Evolutionary conservation across 2,329 filamentous ascomycete species (phyloP).

Genomic region (Botrytis porri): DNA sequence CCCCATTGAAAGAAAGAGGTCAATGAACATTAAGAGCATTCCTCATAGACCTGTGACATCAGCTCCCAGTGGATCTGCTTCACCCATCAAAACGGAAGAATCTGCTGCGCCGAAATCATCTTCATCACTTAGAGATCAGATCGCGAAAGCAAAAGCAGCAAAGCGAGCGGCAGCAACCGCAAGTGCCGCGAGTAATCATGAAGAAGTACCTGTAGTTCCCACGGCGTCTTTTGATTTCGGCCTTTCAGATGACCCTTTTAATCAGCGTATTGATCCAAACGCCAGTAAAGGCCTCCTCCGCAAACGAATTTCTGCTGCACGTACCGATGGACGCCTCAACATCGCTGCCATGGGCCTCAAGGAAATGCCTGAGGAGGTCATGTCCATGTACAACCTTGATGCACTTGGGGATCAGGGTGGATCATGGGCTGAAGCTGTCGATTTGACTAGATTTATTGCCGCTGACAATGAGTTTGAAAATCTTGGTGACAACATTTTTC

Average conservation of each 20-base stretch:
- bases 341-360: conserved; percentile 81
- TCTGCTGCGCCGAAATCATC: conserved; percentile 66
- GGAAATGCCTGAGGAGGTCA: conserved; percentile 75
- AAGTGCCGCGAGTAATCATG: conserved; percentile 24
- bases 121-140: conserved; percentile 78
- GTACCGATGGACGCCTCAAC: conserved; percentile 78
- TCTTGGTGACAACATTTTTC: conserved; percentile 73
- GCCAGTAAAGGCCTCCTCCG: conserved; percentile 64
- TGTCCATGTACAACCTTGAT: conserved; percentile 87
- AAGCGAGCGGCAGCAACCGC: conserved; percentile 52
- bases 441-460: conserved; percentile 77
- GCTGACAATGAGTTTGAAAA: conserved; percentile 84
- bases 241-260: conserved; percentile 66
- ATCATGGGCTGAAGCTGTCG: conserved; percentile 88
- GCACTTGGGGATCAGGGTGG: conserved; percentile 59
- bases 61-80: conserved; percentile 24
- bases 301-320: conserved; percentile 68
- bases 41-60: conserved; percentile 26
- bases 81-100: conserved; percentile 38
- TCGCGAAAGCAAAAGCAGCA: conserved; percentile 87
- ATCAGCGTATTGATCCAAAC: conserved; percentile 57
- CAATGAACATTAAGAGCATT: conserved; percentile 33
- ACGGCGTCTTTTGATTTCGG: conserved; percentile 58
- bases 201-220: conserved; percentile 45
- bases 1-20: conserved; percentile 30